These are phyloP conservation scores for Wickerhamiella pararugosa DNA, from an alignment of 1,139 yeast species.

Conservation along the genomic window DNA sequence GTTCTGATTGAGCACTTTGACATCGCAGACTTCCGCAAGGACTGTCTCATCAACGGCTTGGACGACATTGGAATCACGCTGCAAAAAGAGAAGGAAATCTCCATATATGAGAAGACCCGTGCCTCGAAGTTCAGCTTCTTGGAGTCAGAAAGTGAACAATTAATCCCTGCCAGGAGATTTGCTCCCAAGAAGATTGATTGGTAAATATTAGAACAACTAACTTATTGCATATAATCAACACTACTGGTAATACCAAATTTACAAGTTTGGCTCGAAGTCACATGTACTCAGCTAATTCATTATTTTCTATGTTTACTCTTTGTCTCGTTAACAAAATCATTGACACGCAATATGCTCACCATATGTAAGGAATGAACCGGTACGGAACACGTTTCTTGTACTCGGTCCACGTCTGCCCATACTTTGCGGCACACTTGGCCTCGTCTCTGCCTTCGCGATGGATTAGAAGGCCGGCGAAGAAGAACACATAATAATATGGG, in stretches of 20 bases:
- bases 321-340: neutral
- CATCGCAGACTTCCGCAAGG: constrained; percentile 82
- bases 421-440: constrained; percentile 73
- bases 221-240: too few species aligned
- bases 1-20: constrained; percentile 71
- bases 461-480: constrained; percentile 64
- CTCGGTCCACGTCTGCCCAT: constrained; percentile 72
- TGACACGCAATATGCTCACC: constrained; percentile 25
- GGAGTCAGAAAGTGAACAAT: constrained; percentile 29
- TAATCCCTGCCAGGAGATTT: constrained; percentile 3
- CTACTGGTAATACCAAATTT: too few species aligned
- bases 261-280: too few species aligned
- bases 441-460: constrained; percentile 91
- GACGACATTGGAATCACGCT: constrained; percentile 94
- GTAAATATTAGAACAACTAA: neutral
- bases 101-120: constrained; percentile 61
- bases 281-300: too few species aligned
- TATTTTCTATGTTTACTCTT: too few species aligned
- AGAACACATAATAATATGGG: constrained; percentile 75
- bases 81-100: constrained; percentile 69
- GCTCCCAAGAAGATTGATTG: constrained; percentile 6
- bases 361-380: constrained; percentile 77
- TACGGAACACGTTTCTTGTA: constrained; percentile 73
- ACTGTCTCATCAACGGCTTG: constrained; percentile 82
- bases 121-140: constrained; percentile 72